phyloP scores from a whole-genome alignment of 148 eudicot genomes.

The Selenicereus undatus region DNA sequence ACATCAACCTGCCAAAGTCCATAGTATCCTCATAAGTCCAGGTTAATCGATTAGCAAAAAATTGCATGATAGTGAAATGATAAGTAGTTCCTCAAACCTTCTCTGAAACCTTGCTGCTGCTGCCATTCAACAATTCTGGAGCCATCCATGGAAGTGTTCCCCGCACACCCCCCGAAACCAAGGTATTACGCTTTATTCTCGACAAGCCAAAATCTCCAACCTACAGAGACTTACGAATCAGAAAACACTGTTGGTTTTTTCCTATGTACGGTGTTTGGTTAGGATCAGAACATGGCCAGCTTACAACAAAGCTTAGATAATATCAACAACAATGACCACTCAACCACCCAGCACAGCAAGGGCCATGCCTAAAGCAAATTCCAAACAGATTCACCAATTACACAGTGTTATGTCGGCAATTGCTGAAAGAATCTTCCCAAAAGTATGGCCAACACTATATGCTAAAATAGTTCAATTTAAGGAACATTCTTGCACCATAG shows the following conservation, averaged over 20 bases:
- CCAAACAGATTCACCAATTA: neutral
- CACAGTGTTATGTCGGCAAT: neutral
- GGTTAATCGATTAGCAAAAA: neutral
- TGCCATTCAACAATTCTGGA: constrained; percentile 90
- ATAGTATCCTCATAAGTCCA: constrained; percentile 4
- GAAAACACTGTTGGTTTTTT: neutral
- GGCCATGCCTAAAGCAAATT: neutral
- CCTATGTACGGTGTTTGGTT: neutral
- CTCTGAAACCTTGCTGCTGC: constrained; percentile 81
- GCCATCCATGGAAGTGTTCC: constrained; percentile 99
- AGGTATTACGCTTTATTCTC: constrained; percentile 88
- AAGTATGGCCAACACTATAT: neutral
- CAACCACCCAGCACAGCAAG: constrained; percentile 1
- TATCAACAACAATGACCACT: neutral
- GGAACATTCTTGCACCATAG: neutral
- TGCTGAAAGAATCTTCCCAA: neutral
- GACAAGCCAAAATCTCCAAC: constrained; percentile 98
- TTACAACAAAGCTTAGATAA: neutral
- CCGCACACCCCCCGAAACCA: constrained; percentile 95
- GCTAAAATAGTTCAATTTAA: neutral
- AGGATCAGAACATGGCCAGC: neutral
- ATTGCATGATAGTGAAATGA: neutral
- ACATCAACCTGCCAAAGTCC: constrained; percentile 77
- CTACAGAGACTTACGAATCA: constrained; percentile 35
- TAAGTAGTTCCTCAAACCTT: constrained; percentile 45